These are phyloP conservation scores for Pharnaceum exiguum DNA, from an alignment of 148 eudicot species.

Conservation along the genomic window DNA sequence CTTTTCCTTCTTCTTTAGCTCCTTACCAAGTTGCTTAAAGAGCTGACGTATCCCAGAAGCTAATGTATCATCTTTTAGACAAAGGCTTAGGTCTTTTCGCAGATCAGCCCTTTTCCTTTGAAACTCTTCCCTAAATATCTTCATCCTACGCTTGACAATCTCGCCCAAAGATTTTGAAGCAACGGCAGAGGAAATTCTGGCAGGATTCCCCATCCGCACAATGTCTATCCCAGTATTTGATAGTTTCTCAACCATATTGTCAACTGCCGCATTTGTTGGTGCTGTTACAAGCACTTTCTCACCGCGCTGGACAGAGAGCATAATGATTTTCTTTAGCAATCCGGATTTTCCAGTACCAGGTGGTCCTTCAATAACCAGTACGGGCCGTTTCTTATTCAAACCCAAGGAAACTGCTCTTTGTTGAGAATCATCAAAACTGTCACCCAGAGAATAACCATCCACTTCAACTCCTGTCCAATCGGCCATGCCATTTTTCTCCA, in stretches of 20 bases:
- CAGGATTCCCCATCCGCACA: constrained; percentile 82
- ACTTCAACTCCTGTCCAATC: constrained; percentile 18
- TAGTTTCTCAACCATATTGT: constrained; percentile 84
- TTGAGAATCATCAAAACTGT: constrained; percentile 54
- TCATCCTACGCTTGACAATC: constrained; percentile 57
- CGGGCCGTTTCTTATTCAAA: constrained; percentile 67
- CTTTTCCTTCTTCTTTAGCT: constrained; percentile 76
- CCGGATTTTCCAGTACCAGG: constrained; percentile 88
- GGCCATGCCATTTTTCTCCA: constrained; percentile 44
- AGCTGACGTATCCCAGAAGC: constrained; percentile 96
- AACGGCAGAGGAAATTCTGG: constrained; percentile 66
- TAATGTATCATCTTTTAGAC: constrained; percentile 76
- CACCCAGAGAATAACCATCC: constrained; percentile 20
- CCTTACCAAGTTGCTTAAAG: constrained; percentile 69
- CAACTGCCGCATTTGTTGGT: constrained; percentile 90
- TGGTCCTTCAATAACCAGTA: constrained; percentile 70
- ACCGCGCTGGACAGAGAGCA: constrained; percentile 54
- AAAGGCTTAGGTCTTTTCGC: constrained; percentile 66
- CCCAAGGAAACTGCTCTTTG: constrained; percentile 64
- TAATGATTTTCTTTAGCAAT: constrained; percentile 55
- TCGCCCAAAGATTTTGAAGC: constrained; percentile 72
- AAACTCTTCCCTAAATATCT: constrained; percentile 43
- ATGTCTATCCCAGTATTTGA: constrained; percentile 48
- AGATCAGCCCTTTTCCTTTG: constrained; percentile 76
- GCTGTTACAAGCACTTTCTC: constrained; percentile 86